Conservation (phyloP, 2,329 filamentous ascomycete species). For the Neopestalotiopsis clavispora region DNA sequence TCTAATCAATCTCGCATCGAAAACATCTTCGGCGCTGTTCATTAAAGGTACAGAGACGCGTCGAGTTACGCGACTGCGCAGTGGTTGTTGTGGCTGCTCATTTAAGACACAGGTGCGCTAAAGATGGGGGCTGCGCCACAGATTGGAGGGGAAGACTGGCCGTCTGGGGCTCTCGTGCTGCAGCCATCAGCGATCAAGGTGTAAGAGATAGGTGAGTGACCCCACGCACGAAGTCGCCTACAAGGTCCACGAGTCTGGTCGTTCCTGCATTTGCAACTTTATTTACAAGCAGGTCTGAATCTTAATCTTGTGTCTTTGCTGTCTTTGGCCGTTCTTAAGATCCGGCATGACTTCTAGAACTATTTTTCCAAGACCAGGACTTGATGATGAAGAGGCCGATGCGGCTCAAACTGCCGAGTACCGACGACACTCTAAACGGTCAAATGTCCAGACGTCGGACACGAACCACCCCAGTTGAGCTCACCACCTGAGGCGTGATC, state of each 20-base stretch:
- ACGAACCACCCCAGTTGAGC: neutral
- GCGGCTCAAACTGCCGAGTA: neutral
- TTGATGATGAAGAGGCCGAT: neutral
- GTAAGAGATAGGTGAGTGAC: neutral
- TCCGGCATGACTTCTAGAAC: neutral
- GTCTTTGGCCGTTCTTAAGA: neutral
- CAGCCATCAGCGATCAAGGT: too few species aligned
- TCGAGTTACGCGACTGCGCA: slow-evolving; percentile 5
- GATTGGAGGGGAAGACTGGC: neutral
- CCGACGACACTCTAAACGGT: neutral
- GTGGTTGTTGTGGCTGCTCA: neutral
- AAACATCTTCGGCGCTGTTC: neutral
- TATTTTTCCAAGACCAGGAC: neutral
- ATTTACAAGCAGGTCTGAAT: neutral
- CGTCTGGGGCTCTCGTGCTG: too few species aligned
- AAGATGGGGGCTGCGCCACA: neutral
- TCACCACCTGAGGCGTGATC: neutral
- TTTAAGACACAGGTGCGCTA: neutral
- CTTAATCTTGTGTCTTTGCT: neutral
- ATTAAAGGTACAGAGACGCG: slow-evolving; percentile 1
- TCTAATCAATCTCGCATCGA: neutral
- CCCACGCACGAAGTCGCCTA: neutral
- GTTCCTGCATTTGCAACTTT: neutral
- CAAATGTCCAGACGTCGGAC: neutral
- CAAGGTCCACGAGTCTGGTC: neutral